Base-by-base conservation (phyloP, 345 rosid genomes). In the Dipteronia dyeriana region DNA sequence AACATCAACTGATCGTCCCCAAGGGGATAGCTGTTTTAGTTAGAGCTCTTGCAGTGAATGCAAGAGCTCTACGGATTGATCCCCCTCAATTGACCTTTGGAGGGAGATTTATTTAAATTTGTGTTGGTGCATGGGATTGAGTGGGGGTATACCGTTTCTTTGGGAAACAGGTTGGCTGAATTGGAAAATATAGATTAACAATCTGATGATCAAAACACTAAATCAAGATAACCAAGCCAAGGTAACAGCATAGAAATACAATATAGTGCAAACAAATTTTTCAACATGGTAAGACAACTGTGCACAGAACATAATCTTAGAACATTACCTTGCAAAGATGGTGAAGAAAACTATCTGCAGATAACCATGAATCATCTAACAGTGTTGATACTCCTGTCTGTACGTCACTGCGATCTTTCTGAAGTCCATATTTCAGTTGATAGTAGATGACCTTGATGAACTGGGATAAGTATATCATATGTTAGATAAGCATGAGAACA, bases 351-450 rank as follows among this genome's bases (percentile, higher is more conserved):
- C 95, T 93, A 81, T 93, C 93, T 5, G 95, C 76, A 75, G 94
- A 88, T 66, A 95, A 78, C 98, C 97, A 93, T 45, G 90, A 91
- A 75, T 91, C 94, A 80, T 95, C 98, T 80, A 93, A 81, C 60
- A 93, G 86, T 0, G 90, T 77, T 4, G 90, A 87, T 45, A 81
- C 41, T 57, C 91, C 94, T 56, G 83, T 71, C 79, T 89, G 91
- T 64, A 84, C 66, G 76, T 77, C 68, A 75, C 73, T 81, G 38
- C 66, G 75, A 62, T 93, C 98, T 83, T 89, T 93, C 77, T 85
- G 92, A 74, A 93, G 90, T 80, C 94, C 99, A 78, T 86, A 89
- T 85, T 91, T 91, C 71, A 95, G 90, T 86, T 95, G 99, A 85
- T 93, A 79, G 85, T 89, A 95, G 72, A 92, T 80, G 77, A 90